Conservation (phyloP, 306 rosid species). For the Vicia villosa region DNA sequence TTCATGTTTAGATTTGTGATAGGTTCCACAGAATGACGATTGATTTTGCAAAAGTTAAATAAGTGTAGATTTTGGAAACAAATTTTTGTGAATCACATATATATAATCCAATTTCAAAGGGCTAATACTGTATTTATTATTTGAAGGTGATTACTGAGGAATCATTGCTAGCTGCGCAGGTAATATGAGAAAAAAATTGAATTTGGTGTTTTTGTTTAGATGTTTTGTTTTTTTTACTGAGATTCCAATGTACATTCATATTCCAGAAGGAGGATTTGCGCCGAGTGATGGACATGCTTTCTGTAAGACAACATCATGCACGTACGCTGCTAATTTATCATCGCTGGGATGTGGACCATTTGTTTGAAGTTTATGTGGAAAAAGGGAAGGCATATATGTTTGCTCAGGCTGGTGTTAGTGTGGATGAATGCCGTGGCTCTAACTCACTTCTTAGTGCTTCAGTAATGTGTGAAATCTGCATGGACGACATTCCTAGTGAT, state of each 20-base stretch:
- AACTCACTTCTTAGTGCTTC: slow-evolving; percentile 39
- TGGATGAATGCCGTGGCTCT: slow-evolving; percentile 48
- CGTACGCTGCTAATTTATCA: slow-evolving; percentile 82
- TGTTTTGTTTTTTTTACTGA: slow-evolving; percentile 18
- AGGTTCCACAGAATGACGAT: too few species aligned
- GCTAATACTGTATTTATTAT: not conserved
- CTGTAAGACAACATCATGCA: slow-evolving; percentile 77
- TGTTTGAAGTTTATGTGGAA: slow-evolving; percentile 72
- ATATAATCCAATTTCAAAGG: not conserved
- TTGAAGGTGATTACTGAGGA: slow-evolving; percentile 79
- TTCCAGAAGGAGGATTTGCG: slow-evolving; percentile 87
- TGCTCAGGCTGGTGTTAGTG: slow-evolving; percentile 76
- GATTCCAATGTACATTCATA: slow-evolving; percentile 22
- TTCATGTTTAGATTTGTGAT: too few species aligned
- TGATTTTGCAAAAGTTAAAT: not conserved
- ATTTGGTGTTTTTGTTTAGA: not conserved
- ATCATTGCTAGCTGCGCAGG: slow-evolving; percentile 85
- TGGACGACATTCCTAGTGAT: slow-evolving; percentile 63
- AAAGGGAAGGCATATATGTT: slow-evolving; percentile 59
- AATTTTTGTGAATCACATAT: too few species aligned
- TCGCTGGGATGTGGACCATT: slow-evolving; percentile 86
- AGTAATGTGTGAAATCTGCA: slow-evolving; percentile 71
- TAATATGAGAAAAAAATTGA: slow-evolving; percentile 25
- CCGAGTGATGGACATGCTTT: slow-evolving; percentile 77
- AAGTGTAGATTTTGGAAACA: too few species aligned